Base-by-base conservation (phyloP, 176 grass and related monocot species). In the Oryza longistaminata region DNA sequence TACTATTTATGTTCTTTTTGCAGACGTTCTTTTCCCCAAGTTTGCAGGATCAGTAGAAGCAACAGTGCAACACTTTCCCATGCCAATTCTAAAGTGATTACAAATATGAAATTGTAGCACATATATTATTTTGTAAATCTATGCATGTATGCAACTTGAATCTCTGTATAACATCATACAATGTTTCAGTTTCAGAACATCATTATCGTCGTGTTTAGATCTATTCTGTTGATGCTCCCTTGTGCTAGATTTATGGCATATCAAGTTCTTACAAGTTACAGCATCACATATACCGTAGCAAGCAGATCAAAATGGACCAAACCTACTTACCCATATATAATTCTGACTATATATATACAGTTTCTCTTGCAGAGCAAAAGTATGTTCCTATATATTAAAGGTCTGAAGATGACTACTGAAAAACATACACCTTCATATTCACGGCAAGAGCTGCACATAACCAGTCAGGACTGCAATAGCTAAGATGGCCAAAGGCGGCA, bases 381-480 rank as follows among this genome's bases (percentile, higher is more conserved):
- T 71, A 60, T 71, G 14, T 67, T 67, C 39, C 40, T 71, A 79
- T 70, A 74, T 66, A 70, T 11, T 17, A 11, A 68, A 68, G 70
- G 61, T 62, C 64, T 76, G 49, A 74, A 85, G 76, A 89, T 76
- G 25, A 15, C 6, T 14, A 39, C 35, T 17, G 68, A 48, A 79
- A 73, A 74, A 40, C 39, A 2, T 8, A 25, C 66, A 21, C 43
- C 69, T 64, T 81, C 7, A 48, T 73, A 45, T 67, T 95, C 86
- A 96, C 46, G 97, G 97, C 45, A 99, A 92, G 82, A 99, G 90
- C 76, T 94, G 73, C 44, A 96, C 81, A 84, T 92, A 96, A 22
- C 97, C 97, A 82, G 93, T 96, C 14, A 92, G 15, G 72, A 99
- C 69, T 33, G 91, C 97, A 19, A 94, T 89, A 31, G 90, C 86